phyloP scores from a whole-genome alignment of 495 filamentous ascomycete species.

The Penicillium samsonianum region DNA sequence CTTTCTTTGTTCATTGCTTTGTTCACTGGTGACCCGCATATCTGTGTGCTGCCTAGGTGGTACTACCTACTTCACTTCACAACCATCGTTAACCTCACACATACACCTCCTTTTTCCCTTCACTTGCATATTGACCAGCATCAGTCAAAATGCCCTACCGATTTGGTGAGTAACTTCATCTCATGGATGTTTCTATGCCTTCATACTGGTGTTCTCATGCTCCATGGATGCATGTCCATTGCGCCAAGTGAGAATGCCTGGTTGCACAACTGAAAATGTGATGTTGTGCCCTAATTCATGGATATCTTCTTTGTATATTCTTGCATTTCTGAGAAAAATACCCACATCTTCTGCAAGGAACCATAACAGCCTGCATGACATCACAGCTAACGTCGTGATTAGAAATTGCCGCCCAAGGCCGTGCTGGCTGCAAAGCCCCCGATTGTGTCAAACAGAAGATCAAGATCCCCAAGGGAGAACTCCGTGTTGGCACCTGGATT shows the following conservation, averaged over 20 bases:
- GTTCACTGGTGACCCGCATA: neutral
- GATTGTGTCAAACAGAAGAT: constrained; percentile 62
- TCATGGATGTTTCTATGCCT: neutral
- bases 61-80: neutral
- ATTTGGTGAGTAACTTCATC: constrained; percentile 9
- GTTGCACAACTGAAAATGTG: neutral
- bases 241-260: neutral
- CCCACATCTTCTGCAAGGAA: neutral
- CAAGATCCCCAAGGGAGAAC: constrained; percentile 76
- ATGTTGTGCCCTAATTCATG: neutral
- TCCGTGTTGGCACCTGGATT: constrained; percentile 71
- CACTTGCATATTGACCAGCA: neutral
- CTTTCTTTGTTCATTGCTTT: neutral
- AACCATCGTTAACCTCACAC: neutral
- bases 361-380: neutral
- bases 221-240: neutral
- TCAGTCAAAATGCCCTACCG: neutral
- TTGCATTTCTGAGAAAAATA: neutral
- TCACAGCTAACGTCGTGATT: constrained; percentile 20
- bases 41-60: neutral
- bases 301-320: neutral
- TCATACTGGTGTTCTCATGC: neutral
- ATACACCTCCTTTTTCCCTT: constrained; percentile 10
- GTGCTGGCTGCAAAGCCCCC: constrained; percentile 67
- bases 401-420: constrained; percentile 63